Evolutionary conservation across 768 basidiomycete species (phyloP).

Genomic region (Obba rivulosa): DNA sequence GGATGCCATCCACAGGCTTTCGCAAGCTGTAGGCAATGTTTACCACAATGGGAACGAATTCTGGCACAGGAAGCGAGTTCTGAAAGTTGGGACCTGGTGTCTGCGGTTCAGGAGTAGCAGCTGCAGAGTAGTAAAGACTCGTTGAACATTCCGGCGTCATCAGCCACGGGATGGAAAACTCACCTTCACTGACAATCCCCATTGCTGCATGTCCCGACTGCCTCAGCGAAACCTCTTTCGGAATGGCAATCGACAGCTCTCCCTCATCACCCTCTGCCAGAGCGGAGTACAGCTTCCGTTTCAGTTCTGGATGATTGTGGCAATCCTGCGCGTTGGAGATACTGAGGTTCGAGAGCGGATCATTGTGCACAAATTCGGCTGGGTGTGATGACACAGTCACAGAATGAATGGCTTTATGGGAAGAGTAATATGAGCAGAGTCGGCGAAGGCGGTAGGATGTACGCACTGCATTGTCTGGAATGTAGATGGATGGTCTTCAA

Average conservation of each 20-base stretch:
- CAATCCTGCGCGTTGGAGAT: constrained; percentile 70
- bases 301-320: constrained; percentile 88
- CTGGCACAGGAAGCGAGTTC: constrained; percentile 36
- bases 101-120: constrained; percentile 79
- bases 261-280: constrained; percentile 91
- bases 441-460: not conserved
- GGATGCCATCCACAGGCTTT: constrained; percentile 79
- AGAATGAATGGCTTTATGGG: constrained; percentile 54
- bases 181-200: constrained; percentile 56
- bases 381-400: constrained; percentile 67
- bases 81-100: constrained; percentile 44
- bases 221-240: constrained; percentile 62
- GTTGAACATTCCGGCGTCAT: not conserved
- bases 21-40: constrained; percentile 77
- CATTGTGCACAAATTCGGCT: constrained; percentile 75
- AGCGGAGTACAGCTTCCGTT: constrained; percentile 87
- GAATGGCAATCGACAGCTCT: constrained; percentile 87
- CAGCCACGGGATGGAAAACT: constrained; percentile 7
- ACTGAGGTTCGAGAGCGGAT: constrained; percentile 63
- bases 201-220: constrained; percentile 45
- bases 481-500: constrained; percentile 84
- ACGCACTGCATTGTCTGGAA: constrained; percentile 81
- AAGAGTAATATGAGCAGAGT: constrained; percentile 3
- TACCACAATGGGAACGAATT: constrained; percentile 72
- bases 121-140: constrained; percentile 22